Evolutionary conservation across 768 basidiomycete genomes (phyloP), one percentile per base, ranked within the genome.

Genomic region (Serendipita vermifera): DNA sequence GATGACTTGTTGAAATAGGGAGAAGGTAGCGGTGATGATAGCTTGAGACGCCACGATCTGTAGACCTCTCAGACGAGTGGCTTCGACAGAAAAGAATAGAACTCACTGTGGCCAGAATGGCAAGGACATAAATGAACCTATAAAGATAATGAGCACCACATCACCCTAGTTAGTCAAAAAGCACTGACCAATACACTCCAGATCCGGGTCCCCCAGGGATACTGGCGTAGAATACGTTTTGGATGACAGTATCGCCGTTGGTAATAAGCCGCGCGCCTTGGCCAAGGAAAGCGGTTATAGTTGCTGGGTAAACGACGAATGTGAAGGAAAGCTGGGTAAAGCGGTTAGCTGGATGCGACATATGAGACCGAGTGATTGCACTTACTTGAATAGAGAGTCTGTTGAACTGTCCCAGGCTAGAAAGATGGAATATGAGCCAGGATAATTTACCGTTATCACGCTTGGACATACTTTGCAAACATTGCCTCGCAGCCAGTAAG

Each of bases 401-500:
- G 64, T 79, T 81, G 70, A 85, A 86, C 61, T 83, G 81, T 3
- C 81, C 83, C 31, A 85, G 72, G 59, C 80, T 82, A 59, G 3
- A 54, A 55, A 27, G 15, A 13, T 31, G 7, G 57, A 55, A 35
- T 38, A 29, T 32, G 46, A 54, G 24, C 20, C 2, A 17, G 24
- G 5, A 40, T 24, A 40, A n/a, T 15, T 24, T n/a, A 36, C 33
- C 29, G 20, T 14, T 1, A n/a, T n/a, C n/a, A n/a, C n/a, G n/a
- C n/a, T n/a, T n/a, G 6, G 22, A 68, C 75, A 24, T 48, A 81
- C 80, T 82, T 82, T 11, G 82, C 81, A 65, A 82, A 82, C 43
- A 82, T 68, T 0, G 80, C 81, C 63, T 85, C 83, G 60, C 77
- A 80, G 0, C 84, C 84, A 0, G 84, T 86, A 15, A 85, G 59